Evolutionary conservation across 352 stramenopile genomes (phyloP), one percentile per base, ranked within the genome.

Genomic region (Phytophthora sp.): DNA sequence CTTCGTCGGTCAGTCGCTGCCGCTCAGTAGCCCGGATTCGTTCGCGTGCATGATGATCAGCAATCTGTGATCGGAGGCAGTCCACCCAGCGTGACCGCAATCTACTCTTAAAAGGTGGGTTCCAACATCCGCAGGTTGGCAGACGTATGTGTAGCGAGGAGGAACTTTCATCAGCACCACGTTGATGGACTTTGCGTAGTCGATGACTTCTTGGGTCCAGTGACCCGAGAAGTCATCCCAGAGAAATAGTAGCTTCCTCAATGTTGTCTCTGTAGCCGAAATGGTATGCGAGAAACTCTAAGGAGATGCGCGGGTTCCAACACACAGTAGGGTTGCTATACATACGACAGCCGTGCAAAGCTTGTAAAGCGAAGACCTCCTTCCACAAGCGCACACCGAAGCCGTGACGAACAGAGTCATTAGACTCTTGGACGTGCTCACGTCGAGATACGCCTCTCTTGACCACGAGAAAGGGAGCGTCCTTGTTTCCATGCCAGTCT

Each of bases 101-200:
- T 6, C 52, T 21, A n/a, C n/a, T 44, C 33, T 53, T 62, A 26
- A 53, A 35, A 11, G 39, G 44, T 24, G 56, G 38, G 15, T 57
- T 57, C 45, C 45, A 57, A 63, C 30, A n/a, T 51, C 57, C 4
- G 44, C 56, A 18, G 42, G 42, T n/a, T n/a, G n/a, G n/a, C n/a
- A n/a, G n/a, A n/a, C n/a, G n/a, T n/a, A n/a, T n/a, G n/a, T n/a
- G n/a, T 15, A 49, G 55, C 16, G 30, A 63, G 2, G n/a, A n/a
- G n/a, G n/a, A n/a, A n/a, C n/a, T n/a, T n/a, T n/a, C n/a, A n/a
- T n/a, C n/a, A n/a, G n/a, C n/a, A n/a, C n/a, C n/a, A n/a, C n/a
- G n/a, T n/a, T n/a, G n/a, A n/a, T n/a, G n/a, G n/a, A n/a, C n/a
- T n/a, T n/a, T n/a, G n/a, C n/a, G n/a, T n/a, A n/a, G n/a, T n/a